phyloP scores from a whole-genome alignment of 768 basidiomycete species.

The Myochromella boudieri region DNA sequence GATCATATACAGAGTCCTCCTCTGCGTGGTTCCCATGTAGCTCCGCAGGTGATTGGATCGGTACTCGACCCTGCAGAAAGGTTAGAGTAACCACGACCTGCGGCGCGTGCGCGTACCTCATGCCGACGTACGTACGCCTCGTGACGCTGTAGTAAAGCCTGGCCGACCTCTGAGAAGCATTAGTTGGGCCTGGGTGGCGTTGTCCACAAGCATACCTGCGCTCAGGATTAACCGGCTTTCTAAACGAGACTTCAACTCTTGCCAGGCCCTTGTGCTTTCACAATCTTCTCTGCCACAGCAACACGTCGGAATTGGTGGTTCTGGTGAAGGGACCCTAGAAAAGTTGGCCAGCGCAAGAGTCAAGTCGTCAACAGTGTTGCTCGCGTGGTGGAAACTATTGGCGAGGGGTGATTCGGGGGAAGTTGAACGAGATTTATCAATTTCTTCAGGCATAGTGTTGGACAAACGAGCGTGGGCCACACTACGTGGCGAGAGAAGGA shows the following conservation, averaged over 20 bases:
- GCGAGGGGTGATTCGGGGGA: slow-evolving; percentile 53
- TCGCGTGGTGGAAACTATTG: slow-evolving; percentile 51
- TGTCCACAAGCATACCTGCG: slow-evolving; percentile 63
- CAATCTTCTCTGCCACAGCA: slow-evolving; percentile 70
- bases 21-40: slow-evolving; percentile 15
- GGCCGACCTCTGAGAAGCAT: slow-evolving; percentile 73
- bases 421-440: slow-evolving; percentile 31
- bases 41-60: not conserved
- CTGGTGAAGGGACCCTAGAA: slow-evolving; percentile 75
- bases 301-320: slow-evolving; percentile 54
- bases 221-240: slow-evolving; percentile 80
- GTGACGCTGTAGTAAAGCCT: slow-evolving; percentile 82
- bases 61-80: slow-evolving; percentile 7
- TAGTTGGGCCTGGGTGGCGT: not conserved
- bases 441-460: slow-evolving; percentile 12
- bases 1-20: slow-evolving; percentile 28
- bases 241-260: slow-evolving; percentile 62
- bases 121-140: slow-evolving; percentile 81
- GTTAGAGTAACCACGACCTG: not conserved
- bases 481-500: slow-evolving; percentile 14
- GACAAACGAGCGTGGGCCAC: slow-evolving; percentile 4
- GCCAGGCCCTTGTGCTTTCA: slow-evolving; percentile 63
- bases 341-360: slow-evolving; percentile 71
- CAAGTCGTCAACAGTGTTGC: slow-evolving; percentile 75
- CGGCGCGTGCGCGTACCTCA: slow-evolving; percentile 44